phyloP scores from a whole-genome alignment of 768 basidiomycete species.

The Hypholoma fasciculare region DNA sequence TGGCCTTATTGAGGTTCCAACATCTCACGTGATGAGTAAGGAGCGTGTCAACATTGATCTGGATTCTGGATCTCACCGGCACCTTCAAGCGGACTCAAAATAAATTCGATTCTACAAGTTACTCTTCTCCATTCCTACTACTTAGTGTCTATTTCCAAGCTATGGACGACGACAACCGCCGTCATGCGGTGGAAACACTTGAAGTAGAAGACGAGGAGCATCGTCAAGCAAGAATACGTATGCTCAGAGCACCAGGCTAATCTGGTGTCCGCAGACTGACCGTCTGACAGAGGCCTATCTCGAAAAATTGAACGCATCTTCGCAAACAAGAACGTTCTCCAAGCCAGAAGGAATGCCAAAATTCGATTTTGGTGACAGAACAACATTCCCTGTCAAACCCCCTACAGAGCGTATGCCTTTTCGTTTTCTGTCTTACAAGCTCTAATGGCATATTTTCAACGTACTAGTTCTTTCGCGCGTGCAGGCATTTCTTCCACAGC shows the following conservation, averaged over 20 bases:
- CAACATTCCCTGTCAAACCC: constrained; percentile 37
- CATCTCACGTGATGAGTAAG: no score
- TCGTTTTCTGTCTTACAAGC: background rate
- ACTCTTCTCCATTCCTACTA: background rate
- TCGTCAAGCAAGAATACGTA: constrained; percentile 43
- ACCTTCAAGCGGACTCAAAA: background rate
- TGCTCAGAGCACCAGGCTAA: constrained; percentile 17
- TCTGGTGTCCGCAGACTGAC: background rate
- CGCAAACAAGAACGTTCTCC: constrained; percentile 16
- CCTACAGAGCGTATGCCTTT: constrained; percentile 48
- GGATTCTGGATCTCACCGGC: no score
- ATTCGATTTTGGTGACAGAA: constrained; percentile 39
- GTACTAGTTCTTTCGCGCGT: constrained; percentile 61
- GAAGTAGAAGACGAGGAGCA: constrained; percentile 50
- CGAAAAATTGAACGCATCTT: constrained; percentile 36
- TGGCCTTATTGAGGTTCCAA: no score
- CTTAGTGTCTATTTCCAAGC: background rate
- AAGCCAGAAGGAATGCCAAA: constrained; percentile 18
- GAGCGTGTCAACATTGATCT: no score
- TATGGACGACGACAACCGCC: constrained; percentile 18
- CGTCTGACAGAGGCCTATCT: constrained; percentile 36
- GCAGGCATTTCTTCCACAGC: constrained; percentile 64
- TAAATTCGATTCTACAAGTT: background rate
- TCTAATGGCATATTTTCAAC: background rate
- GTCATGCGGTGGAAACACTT: constrained; percentile 27